Evolutionary conservation across 1,284 basidiomycete species (phyloP), one percentile per base, ranked within the genome.

Genomic region (Mycocalia duriaeana): DNA sequence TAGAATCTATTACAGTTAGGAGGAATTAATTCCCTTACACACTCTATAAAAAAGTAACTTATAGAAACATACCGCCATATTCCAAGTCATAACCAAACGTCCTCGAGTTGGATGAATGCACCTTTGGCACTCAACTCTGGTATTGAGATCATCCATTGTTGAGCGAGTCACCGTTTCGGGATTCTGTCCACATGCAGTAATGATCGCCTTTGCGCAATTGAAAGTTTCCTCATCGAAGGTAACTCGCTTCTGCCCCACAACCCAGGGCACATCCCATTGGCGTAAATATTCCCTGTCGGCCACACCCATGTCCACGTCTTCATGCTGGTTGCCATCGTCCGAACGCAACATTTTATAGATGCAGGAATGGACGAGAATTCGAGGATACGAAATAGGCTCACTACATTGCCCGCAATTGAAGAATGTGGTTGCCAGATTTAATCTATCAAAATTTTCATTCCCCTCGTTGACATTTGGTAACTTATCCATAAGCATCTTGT

Each of bases 311-410:
- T 49, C 28, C 11, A 45, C 50, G 7, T 26, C 44, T 20, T 46
- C 46, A 9, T 42, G 22, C 7, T 3, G 6, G 34, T 35, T 14
- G 28, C 34, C 25, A 36, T 36, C n/a, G 3, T 1, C 25, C 45
- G 9, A 31, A 18, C 3, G 45, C 5, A 28, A n/a, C 38, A n/a
- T n/a, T n/a, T 16, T 22, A n/a, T 25, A 45, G 28, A 62, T 31
- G 40, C 64, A 65, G 13, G 18, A 20, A 44, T 65, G 63, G 20
- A 54, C 54, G 16, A 64, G 46, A 37, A 65, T 54, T 8, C 61
- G 52, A 4, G 63, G 62, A 38, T 64, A 67, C 2, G 59, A 52
- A 5, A 66, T 60, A 8, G 60, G 58, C 31, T 65, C 61, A 3
- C 42, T 48, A 42, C 62, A 63, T 26, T 48, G 54, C 13, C 48